These are phyloP conservation scores for Ceratobasidium sp. DNA, from an alignment of 1,284 basidiomycete genomes.

Conservation along the genomic window DNA sequence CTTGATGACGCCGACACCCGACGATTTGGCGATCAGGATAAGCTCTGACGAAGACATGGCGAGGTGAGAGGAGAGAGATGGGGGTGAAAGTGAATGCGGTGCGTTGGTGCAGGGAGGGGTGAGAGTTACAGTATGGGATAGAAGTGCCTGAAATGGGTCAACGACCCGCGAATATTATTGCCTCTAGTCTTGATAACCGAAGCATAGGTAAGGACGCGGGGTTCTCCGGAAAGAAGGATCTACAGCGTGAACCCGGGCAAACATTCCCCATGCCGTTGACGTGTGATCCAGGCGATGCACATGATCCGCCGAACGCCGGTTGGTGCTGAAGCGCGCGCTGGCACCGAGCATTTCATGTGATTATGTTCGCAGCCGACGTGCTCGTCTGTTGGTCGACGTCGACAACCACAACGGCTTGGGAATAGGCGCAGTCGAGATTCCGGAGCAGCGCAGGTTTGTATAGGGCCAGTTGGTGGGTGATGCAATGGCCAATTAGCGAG, in stretches of 20 bases:
- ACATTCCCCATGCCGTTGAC: slow-evolving; percentile 5
- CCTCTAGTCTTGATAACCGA: slow-evolving; percentile 18
- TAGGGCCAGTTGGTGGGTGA: neutral
- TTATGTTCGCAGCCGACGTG: neutral
- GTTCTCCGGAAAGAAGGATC: slow-evolving; percentile 17
- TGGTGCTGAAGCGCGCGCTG: neutral
- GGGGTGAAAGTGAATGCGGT: neutral
- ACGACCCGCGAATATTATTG: neutral
- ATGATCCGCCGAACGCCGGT: slow-evolving; percentile 33
- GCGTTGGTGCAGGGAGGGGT: neutral
- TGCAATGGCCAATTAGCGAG: too few relatives aligned
- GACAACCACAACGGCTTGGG: neutral
- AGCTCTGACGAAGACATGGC: slow-evolving; percentile 35
- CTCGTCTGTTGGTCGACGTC: neutral
- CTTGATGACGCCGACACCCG: slow-evolving; percentile 33
- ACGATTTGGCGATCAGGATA: slow-evolving; percentile 24
- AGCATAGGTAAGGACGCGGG: neutral
- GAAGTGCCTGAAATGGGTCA: slow-evolving; percentile 8
- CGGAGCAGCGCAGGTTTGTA: slow-evolving; percentile 13
- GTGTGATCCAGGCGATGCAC: slow-evolving; percentile 17
- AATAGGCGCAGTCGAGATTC: slow-evolving; percentile 10
- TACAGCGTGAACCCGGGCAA: neutral
- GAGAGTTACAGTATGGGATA: neutral
- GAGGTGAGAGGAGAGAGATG: neutral
- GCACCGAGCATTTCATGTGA: slow-evolving; percentile 19